A percentile compares a stretch with the other conserved stretches of the same genome.
Evolutionary conservation across 139 green algal species (phyloP).

Genomic region (Asterochloris erici): DNA sequence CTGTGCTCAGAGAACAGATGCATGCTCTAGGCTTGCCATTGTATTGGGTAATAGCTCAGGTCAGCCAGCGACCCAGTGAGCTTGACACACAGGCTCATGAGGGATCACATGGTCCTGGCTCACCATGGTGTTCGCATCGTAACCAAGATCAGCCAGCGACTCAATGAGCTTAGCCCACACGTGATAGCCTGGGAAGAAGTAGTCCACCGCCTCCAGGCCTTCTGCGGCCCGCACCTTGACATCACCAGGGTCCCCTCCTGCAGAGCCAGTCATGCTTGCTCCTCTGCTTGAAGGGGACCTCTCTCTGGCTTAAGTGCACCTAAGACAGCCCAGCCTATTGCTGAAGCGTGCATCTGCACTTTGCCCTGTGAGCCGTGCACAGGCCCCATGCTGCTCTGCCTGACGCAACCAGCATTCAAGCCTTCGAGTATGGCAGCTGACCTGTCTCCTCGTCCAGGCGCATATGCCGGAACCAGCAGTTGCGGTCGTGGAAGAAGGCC

Average conservation of each 20-base stretch:
- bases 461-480: slow-evolving; percentile 55
- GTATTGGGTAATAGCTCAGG: too few species aligned
- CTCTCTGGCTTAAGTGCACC: too few species aligned
- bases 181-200: slow-evolving; percentile 61
- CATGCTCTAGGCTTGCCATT: too few species aligned
- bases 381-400: too few species aligned
- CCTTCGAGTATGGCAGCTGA: background rate
- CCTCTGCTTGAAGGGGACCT: background rate
- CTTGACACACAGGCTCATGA: too few species aligned
- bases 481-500: slow-evolving; percentile 1
- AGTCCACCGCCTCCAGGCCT: slow-evolving; percentile 66
- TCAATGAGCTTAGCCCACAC: slow-evolving; percentile 76
- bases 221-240: slow-evolving; percentile 54
- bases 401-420: too few species aligned
- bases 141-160: slow-evolving; percentile 64
- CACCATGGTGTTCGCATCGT: slow-evolving; percentile 68
- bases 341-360: too few species aligned
- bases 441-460: slow-evolving; percentile 31
- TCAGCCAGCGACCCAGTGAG: too few species aligned
- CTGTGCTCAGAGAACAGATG: too few species aligned
- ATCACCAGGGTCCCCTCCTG: slow-evolving; percentile 40
- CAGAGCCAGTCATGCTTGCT: too few species aligned
- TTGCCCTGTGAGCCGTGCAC: too few species aligned
- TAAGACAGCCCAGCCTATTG: too few species aligned
- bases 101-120: background rate